Evolutionary conservation across 768 basidiomycete genomes (phyloP).

Genomic region (Guyanaporus albipodus): DNA sequence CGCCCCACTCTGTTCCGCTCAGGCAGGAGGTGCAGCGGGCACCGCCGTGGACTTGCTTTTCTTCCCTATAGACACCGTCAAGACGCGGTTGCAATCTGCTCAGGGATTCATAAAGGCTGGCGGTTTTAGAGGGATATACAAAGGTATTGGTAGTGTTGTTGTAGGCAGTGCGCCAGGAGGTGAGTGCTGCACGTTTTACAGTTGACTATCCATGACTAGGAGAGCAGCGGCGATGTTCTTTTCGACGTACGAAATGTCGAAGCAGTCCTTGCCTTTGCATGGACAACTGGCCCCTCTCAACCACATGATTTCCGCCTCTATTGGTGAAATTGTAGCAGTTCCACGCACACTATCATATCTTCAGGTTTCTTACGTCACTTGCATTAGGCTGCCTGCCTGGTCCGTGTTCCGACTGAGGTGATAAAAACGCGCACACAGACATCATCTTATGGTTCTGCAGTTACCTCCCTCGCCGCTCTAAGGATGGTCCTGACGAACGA

Average conservation of each 20-base stretch:
- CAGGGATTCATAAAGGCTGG: slow-evolving; percentile 85
- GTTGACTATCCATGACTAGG: background rate
- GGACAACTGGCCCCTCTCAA: slow-evolving; percentile 61
- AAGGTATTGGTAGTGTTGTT: slow-evolving; percentile 89
- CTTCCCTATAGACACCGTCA: slow-evolving; percentile 95
- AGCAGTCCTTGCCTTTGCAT: slow-evolving; percentile 63
- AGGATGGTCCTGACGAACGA: slow-evolving; percentile 52
- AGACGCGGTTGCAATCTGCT: slow-evolving; percentile 88
- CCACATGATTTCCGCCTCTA: slow-evolving; percentile 56
- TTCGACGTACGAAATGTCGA: slow-evolving; percentile 87
- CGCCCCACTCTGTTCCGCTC: slow-evolving; percentile 6
- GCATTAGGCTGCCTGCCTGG: slow-evolving; percentile 75
- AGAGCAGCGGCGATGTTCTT: slow-evolving; percentile 88
- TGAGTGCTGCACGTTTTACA: slow-evolving; percentile 32
- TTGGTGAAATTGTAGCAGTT: slow-evolving; percentile 50
- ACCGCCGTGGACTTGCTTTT: slow-evolving; percentile 92
- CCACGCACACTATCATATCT: slow-evolving; percentile 7
- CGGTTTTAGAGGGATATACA: slow-evolving; percentile 88
- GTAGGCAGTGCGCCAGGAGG: slow-evolving; percentile 96
- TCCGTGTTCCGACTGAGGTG: slow-evolving; percentile 94
- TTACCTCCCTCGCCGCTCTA: slow-evolving; percentile 61
- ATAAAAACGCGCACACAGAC: slow-evolving; percentile 94
- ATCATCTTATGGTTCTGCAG: slow-evolving; percentile 60
- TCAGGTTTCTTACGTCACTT: slow-evolving; percentile 6
- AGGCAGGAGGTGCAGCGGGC: slow-evolving; percentile 91